Evolutionary conservation across 2,329 filamentous ascomycete species (phyloP), one percentile per base, ranked within the genome.

Genomic region (Exophiala sp.): DNA sequence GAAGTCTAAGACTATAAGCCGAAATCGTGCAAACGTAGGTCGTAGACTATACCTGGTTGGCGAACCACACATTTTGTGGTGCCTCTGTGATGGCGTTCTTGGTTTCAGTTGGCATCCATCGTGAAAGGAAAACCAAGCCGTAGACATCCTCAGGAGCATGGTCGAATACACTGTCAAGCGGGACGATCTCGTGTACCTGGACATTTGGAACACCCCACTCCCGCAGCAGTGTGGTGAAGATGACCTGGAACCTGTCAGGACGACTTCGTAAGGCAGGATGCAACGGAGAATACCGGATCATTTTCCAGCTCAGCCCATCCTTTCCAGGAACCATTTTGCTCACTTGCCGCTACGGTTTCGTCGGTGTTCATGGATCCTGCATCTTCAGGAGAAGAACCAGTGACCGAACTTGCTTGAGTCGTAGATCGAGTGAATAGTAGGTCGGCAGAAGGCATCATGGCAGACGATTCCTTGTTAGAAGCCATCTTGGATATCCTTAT

Each of bases 101-200:
- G 3, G 69, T 65, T 48, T 80, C 75, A n/a, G 76, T 73, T 24
- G 79, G 77, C 23, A 78, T 75, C 59, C 81, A 95, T 51, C 84
- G 80, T 61, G 88, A 95, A 1, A 95, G 77, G 56, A 97, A 93
- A 43, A 98, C 85, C n/a, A 97, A 71, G 2, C 91, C 91, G 60
- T 88, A 82, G 1, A 93, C 77, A 1, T 86, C 86, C 60, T 84
- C 79, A 3, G 59, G 39, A 9, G 49, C 24, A n/a, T 49, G 35
- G n/a, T 58, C 46, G 37, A 59, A 55, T 19, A 60, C 34, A 19
- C 48, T 53, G 22, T 94, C 87, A 14, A 95, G 70, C 27, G 78
- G 76, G 53, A 88, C 80, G 1, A 95, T 74, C 64, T 97, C 90
- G 53, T 86, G 80, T 0, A 91, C 78, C 57, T 82, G 85, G 52